Conservation (phyloP, 1,284 basidiomycete genomes). For the Irpex rosettiformis region DNA sequence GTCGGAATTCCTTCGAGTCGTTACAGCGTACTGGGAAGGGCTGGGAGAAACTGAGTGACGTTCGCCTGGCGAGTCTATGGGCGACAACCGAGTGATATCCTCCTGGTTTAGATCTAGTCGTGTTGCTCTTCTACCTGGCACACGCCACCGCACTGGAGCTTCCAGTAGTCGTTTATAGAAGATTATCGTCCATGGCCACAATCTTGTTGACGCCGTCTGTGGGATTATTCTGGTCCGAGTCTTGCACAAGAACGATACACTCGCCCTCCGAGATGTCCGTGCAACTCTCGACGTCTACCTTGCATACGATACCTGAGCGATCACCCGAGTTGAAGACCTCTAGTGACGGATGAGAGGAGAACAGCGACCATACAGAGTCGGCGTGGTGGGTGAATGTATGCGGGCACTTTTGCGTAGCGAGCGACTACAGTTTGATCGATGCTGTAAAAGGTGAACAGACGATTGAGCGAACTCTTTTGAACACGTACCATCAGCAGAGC, state of each 20-base stretch:
- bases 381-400: slow-evolving; percentile 97
- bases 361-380: slow-evolving; percentile 93
- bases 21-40: neutral
- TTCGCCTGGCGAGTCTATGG: neutral
- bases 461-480: neutral
- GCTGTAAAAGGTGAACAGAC: slow-evolving; percentile 36
- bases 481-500: slow-evolving; percentile 75
- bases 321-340: slow-evolving; percentile 97
- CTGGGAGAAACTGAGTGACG: neutral
- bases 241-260: slow-evolving; percentile 69
- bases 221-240: slow-evolving; percentile 10
- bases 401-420: slow-evolving; percentile 83
- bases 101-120: slow-evolving; percentile 20
- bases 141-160: slow-evolving; percentile 79
- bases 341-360: slow-evolving; percentile 83
- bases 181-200: slow-evolving; percentile 79
- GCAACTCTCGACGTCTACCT: slow-evolving; percentile 84
- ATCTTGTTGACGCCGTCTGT: slow-evolving; percentile 83
- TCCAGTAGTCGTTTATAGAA: slow-evolving; percentile 90
- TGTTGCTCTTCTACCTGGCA: slow-evolving; percentile 43
- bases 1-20: neutral
- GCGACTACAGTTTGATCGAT: slow-evolving; percentile 91
- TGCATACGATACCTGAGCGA: slow-evolving; percentile 84
- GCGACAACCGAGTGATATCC: slow-evolving; percentile 14
- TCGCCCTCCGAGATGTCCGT: slow-evolving; percentile 84